Base-by-base conservation (phyloP, 345 rosid species). In the Eucalyptus leucophloia region DNA sequence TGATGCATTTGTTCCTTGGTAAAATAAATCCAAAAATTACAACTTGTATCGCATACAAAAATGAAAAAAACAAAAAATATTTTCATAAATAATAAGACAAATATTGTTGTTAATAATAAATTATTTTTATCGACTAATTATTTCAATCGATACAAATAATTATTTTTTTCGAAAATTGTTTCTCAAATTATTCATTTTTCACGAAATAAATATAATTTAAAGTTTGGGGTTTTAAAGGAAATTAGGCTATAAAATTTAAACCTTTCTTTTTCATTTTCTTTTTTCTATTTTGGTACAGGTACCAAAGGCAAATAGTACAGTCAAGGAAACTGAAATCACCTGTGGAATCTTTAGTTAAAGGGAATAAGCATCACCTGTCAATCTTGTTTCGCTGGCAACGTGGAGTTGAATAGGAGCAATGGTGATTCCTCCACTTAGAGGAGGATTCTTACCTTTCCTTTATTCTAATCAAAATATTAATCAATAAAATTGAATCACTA, bases 121-220 rank as follows among this genome's bases (percentile, higher is more conserved):
- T 4, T 10, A 53, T 53, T 53, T 53, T 53, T 18, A 3, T 53
- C 7, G 4, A 53, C 10, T 53, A 19, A 53, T 19, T 19, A 56
- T 56, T 56, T 56, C 13, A 24, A 24, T 5, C 7, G 6, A 56
- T 56, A 56, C 30, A 56, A 56, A 24, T 9, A 10, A 56, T 56
- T 24, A 56, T 24, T 56, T 23, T 23, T 23, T 56, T 9, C 1
- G 0, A 24, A 56, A 24, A 56, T 2, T 4, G 0, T 23, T 56
- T 56, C 5, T 56, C 62, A 24, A 9, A 56, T 24, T 5, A 56
- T 56, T 56, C 3, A 24, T 56, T 56, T 56, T 56, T 1, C 30
- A 24, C 2, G 6, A 56, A 23, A 23, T 2, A 56, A 24, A 56
- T 24, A 24, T 2, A 24, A 56, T 24, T 24, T 56, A 56, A 56